Base-by-base conservation (phyloP, 2,329 filamentous ascomycete species). In the Penicillium sp. region DNA sequence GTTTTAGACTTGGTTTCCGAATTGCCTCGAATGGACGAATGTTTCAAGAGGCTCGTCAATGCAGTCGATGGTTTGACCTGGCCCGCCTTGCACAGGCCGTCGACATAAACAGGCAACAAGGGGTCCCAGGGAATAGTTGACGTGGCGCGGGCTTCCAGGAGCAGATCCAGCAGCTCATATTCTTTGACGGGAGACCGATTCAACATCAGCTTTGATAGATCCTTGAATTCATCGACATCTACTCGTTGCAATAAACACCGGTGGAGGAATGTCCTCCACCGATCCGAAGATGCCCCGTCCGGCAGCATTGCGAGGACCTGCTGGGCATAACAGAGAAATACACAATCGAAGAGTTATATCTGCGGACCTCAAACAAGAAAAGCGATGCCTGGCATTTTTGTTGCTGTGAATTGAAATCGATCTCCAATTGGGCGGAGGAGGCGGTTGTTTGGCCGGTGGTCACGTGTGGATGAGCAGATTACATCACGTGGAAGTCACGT, bases 41-140 rank as follows among this genome's bases (percentile, higher is more conserved):
- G 66, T 44, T 66, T 67, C 42, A 76, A 54, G 9, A 76, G 60
- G 14, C 63, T 65, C 5, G 56, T 60, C 55, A 76, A 51, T 5
- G 74, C 70, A 16, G 68, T 64, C 0, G 73, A 67, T n/a, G 67
- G 61, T 48, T 68, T 72, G 10, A 74, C 62, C 36, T 62, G 59
- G 1, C 68, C 70, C 43, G 67, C 57, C 52, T 69, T 73, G 52
- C 69, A 71, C 13, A 77, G 57, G 29, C 67, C 65, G 52, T 76
- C 73, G 31, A 75, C 66, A 61, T 77, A 77, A 13, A 73, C 61
- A 9, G 75, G 75, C 51, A 76, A 62, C 29, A 76, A 58, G n/a
- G 75, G 75, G 54, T 77, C 75, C 73, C 74, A 77, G 39, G 69
- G 65, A 48, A 74, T 61, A 31, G 60, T 64, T 6, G 71, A 69